These are phyloP conservation scores for Colletotrichum musae DNA, from an alignment of 2,329 filamentous ascomycete genomes.

Conservation along the genomic window DNA sequence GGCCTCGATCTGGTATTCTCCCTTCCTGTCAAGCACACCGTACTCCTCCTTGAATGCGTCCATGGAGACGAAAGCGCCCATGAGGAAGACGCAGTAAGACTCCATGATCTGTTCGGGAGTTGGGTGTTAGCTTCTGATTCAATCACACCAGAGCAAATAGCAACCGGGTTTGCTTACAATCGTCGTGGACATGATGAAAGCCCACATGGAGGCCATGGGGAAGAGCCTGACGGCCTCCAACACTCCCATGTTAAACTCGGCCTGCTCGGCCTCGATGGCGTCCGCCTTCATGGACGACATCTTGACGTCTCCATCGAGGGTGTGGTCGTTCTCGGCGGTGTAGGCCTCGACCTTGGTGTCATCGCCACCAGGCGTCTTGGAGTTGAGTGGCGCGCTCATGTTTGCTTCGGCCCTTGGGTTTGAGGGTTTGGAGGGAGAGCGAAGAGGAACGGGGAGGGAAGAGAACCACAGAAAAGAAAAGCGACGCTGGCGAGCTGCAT, in stretches of 20 bases:
- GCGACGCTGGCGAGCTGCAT: no score
- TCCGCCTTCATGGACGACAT: slow-evolving; percentile 62
- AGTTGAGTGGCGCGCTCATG: slow-evolving; percentile 30
- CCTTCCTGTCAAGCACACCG: slow-evolving; percentile 55
- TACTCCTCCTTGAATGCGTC: slow-evolving; percentile 60
- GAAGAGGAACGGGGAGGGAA: slow-evolving; percentile 1
- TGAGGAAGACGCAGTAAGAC: slow-evolving; percentile 74
- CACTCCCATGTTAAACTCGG: slow-evolving; percentile 52
- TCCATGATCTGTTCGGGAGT: slow-evolving; percentile 70
- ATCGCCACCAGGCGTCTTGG: slow-evolving; percentile 33
- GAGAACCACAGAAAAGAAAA: not conserved
- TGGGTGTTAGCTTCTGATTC: slow-evolving; percentile 33
- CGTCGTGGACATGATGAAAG: slow-evolving; percentile 56
- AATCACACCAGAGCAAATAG: not conserved
- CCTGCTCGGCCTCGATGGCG: slow-evolving; percentile 70
- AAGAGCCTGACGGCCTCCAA: slow-evolving; percentile 51
- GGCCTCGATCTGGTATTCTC: slow-evolving; percentile 59
- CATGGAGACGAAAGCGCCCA: slow-evolving; percentile 70
- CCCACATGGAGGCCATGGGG: slow-evolving; percentile 55
- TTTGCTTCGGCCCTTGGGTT: not conserved
- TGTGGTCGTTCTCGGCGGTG: slow-evolving; percentile 22
- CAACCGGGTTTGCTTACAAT: slow-evolving; percentile 53
- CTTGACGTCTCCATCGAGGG: slow-evolving; percentile 54
- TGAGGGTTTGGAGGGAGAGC: slow-evolving; percentile 3
- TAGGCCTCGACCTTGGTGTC: slow-evolving; percentile 33